These are phyloP conservation scores for Daedaleopsis sinensis DNA, from an alignment of 768 basidiomycete genomes.

Conservation along the genomic window DNA sequence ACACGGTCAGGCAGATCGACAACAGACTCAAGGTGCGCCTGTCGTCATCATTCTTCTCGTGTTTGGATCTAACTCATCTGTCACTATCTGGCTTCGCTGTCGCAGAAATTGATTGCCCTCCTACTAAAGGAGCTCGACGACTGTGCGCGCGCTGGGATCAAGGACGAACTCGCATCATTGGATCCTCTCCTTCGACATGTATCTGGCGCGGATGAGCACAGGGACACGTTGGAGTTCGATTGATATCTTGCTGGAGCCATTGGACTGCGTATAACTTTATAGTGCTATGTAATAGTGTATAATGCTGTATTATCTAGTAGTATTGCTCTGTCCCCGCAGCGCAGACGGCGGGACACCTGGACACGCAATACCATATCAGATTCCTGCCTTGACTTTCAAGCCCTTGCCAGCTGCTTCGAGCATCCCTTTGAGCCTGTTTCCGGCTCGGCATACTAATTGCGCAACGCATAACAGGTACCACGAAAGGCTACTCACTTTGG, in stretches of 20 bases:
- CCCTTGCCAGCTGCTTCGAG: too few relatives aligned
- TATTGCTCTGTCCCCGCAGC: background rate
- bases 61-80: constrained; percentile 9
- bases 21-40: constrained; percentile 75
- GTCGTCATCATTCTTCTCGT: background rate
- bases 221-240: constrained; percentile 42
- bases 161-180: constrained; percentile 79
- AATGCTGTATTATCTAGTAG: constrained; percentile 19
- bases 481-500: too few relatives aligned
- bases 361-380: too few relatives aligned
- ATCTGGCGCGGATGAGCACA: constrained; percentile 37
- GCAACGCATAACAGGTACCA: too few relatives aligned
- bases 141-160: constrained; percentile 79
- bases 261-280: constrained; percentile 24
- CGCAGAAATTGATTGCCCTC: constrained; percentile 79
- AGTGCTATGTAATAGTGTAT: constrained; percentile 26
- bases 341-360: too few relatives aligned
- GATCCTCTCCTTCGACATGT: constrained; percentile 76
- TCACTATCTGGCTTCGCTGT: background rate
- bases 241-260: constrained; percentile 6
- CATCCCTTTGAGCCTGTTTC: too few relatives aligned
- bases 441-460: too few relatives aligned
- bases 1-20: constrained; percentile 81
- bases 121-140: constrained; percentile 85
- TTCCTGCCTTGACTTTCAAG: too few relatives aligned